phyloP scores from a whole-genome alignment of 805 yeast genomes.

The Blastobotrys muscicola region DNA sequence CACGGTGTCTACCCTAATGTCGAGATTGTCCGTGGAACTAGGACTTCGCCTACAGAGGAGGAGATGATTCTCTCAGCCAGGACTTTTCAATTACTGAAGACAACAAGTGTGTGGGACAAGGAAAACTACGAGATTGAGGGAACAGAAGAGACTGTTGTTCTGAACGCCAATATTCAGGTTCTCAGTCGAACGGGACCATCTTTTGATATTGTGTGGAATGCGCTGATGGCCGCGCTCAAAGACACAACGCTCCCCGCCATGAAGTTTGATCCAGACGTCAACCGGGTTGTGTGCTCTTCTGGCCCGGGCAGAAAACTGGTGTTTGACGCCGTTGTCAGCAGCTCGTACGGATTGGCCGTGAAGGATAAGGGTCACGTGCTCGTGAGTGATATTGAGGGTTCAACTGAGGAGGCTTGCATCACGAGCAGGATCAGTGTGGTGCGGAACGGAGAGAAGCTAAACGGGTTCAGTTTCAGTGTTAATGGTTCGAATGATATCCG shows the following conservation, averaged over 20 bases:
- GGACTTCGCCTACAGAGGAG: slow-evolving; percentile 19
- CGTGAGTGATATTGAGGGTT: slow-evolving; percentile 74
- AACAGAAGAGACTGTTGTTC: slow-evolving; percentile 35
- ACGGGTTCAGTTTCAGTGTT: slow-evolving; percentile 9
- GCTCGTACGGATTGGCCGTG: slow-evolving; percentile 50
- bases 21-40: slow-evolving; percentile 17
- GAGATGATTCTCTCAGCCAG: slow-evolving; percentile 35
- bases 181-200: slow-evolving; percentile 77
- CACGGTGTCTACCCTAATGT: slow-evolving; percentile 19
- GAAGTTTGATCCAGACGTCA: slow-evolving; percentile 46
- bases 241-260: slow-evolving; percentile 57
- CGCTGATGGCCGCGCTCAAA: slow-evolving; percentile 53
- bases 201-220: slow-evolving; percentile 65
- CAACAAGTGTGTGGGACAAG: slow-evolving; percentile 43
- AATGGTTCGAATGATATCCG: slow-evolving; percentile 5
- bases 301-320: too few species aligned
- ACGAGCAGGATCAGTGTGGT: slow-evolving; percentile 45
- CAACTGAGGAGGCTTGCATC: slow-evolving; percentile 63
- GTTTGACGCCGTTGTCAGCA: slow-evolving; percentile 25
- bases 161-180: slow-evolving; percentile 67
- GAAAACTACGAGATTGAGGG: slow-evolving; percentile 3
- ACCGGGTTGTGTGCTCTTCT: slow-evolving; percentile 42
- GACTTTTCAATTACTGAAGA: slow-evolving; percentile 52
- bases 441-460: slow-evolving; percentile 11
- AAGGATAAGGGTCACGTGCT: slow-evolving; percentile 27